Evolutionary conservation across 805 yeast genomes (phyloP), one percentile per base, ranked within the genome.

Genomic region (Blastobotrys muscicola): DNA sequence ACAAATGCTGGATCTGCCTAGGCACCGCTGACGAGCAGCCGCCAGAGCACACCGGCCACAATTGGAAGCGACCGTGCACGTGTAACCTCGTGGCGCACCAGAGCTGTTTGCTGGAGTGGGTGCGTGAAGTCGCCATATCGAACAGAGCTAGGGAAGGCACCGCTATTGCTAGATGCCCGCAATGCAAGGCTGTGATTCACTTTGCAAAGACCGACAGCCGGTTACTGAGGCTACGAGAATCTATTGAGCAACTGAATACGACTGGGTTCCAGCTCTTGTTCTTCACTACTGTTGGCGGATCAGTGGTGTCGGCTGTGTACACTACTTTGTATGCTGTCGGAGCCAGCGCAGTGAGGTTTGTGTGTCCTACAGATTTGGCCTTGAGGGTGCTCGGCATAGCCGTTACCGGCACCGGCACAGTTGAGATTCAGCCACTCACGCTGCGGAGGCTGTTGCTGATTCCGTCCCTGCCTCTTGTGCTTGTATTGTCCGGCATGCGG

Each of bases 31-130:
- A 68, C 49, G 52, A 54, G 35, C 53, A 62, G 3, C 61, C 62
- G 4, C 46, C 45, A 14, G 56, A 52, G 11, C 62, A 59, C 36
- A 57, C 64, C n/a, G 34, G 34, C 2, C 58, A 60, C 16, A 66
- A 62, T 40, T 71, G 74, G 74, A 61, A 69, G 12, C 61, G 60
- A 13, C 74, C 74, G 1, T 72, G 76, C 45, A 45, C 55, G 12
- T 72, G 77, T 52, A 68, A 69, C 3, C 50, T 72, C 20, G 50
- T 60, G 8, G 76, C 74, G 3, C 77, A 72, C 50, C 63, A 71
- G 36, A 55, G 55, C 39, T 72, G 77, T 43, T 57, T 72, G 31
- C 51, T 67, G 8, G 61, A 64, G 8, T 71, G 74, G 74, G 62
- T 65, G 2, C 53, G 62, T 20, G 58, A 63, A 38, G 45, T 59